phyloP scores from a whole-genome alignment of 768 basidiomycete genomes.

The Lactifluus echinatus region DNA sequence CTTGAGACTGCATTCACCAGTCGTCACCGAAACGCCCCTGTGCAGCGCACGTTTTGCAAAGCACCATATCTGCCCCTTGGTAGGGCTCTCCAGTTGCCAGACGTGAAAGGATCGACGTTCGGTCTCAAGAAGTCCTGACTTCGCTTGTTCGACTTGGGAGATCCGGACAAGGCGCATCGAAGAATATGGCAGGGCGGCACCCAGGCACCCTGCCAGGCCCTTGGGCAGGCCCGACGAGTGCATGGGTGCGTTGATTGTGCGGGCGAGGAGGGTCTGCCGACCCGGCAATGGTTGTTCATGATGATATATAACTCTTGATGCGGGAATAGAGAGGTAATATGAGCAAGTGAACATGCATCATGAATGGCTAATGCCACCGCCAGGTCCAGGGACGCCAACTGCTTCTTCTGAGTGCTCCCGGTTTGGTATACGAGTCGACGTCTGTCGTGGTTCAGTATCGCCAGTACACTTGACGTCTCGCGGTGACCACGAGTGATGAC shows the following conservation, averaged over 20 bases:
- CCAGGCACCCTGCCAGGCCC: background rate
- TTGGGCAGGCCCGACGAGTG: background rate
- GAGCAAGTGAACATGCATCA: background rate
- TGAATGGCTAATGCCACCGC: background rate
- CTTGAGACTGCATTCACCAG: background rate
- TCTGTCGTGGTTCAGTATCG: background rate
- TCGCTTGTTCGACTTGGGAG: background rate
- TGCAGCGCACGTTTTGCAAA: background rate
- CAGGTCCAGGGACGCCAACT: background rate
- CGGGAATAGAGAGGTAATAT: background rate
- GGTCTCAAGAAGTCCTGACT: background rate
- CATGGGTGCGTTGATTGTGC: background rate
- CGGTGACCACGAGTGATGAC: background rate
- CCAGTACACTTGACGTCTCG: background rate
- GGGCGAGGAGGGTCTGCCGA: too few relatives aligned
- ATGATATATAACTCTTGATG: background rate
- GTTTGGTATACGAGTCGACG: background rate
- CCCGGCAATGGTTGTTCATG: background rate
- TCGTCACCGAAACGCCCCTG: background rate
- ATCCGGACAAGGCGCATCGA: background rate
- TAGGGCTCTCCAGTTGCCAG: background rate
- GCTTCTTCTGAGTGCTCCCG: background rate
- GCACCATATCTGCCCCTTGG: background rate
- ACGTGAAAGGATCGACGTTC: background rate
- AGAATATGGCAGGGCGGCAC: background rate